Evolutionary conservation across 2,329 filamentous ascomycete species (phyloP).

Genomic region (Fragosphaeria purpurea): DNA sequence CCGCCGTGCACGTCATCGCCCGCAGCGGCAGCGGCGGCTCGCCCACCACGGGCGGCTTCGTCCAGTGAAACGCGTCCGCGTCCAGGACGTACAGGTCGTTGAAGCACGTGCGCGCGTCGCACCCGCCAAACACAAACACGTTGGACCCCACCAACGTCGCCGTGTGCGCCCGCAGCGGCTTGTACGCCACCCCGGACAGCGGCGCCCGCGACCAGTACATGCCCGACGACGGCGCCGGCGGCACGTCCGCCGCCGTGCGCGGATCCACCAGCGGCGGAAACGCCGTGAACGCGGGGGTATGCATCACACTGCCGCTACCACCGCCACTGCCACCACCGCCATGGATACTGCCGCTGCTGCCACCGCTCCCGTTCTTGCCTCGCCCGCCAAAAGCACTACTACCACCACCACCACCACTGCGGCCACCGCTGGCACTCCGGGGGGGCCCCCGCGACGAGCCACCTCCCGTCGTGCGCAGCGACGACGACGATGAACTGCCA

Average conservation of each 20-base stretch:
- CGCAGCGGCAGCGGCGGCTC: conserved; percentile 55
- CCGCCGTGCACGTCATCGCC: conserved; percentile 63
- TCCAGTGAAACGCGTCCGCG: conserved; percentile 62
- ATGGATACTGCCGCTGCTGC: not conserved
- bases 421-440: too few species aligned
- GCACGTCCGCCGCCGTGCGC: conserved; percentile 47
- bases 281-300: conserved; percentile 27
- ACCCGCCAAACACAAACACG: conserved; percentile 59
- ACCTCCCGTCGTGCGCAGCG: too few species aligned
- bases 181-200: conserved; percentile 51
- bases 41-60: conserved; percentile 51
- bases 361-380: not conserved
- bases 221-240: conserved; percentile 53
- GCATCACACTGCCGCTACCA: conserved; percentile 15
- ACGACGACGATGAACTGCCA: not conserved
- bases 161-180: conserved; percentile 55
- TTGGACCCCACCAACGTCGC: conserved; percentile 57
- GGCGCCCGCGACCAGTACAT: conserved; percentile 64
- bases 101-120: conserved; percentile 57
- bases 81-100: conserved; percentile 61
- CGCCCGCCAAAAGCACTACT: not conserved
- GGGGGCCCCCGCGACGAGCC: too few species aligned
- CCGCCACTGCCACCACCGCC: conserved; percentile 2
- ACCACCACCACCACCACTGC: not conserved
- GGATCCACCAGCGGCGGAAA: conserved; percentile 50